Base-by-base conservation (phyloP, 768 basidiomycete species). In the Trametes coccinea region DNA sequence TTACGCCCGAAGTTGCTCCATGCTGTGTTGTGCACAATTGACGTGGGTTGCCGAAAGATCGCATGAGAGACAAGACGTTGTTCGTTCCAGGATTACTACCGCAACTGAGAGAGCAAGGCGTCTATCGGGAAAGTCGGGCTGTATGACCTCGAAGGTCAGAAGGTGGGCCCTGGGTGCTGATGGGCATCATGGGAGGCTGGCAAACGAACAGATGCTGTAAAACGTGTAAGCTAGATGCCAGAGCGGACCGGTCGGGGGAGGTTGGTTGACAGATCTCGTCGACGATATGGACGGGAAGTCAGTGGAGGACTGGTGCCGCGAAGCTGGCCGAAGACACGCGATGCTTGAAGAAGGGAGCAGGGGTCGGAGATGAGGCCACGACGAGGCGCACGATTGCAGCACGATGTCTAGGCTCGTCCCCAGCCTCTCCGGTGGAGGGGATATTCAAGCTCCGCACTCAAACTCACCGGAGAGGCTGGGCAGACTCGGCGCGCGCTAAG, bases 401-500 rank as follows among this genome's bases (percentile, higher is more conserved):
- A 46, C 45, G 45, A 46, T 46, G 53, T 10, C 10, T 49, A 49
- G 47, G 47, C 47, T 49, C 47, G 47, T 49, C 47, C 30, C 45
- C 45, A 46, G 45, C 44, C 45, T 46, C 45, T 46, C 45, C 45
- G 47, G 47, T 31, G 47, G 14, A 27, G 47, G 27, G 47, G 11
- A 9, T n/a, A 49, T 49, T 49, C 30, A 49, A 49, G 22, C 22
- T 49, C 47, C 17, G 47, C 47, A 30, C 47, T 48, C 47, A 9
- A 9, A 27, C 39, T 29, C 22, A 17, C 34, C 53, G 17, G 17
- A 53, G 13, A 29, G 53, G 39, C 40, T 53, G 51, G 51, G 51
- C 51, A 53, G 14, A 53, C 39, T 53, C 13, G 33, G 33, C 33
- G 51, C 51, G 29, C 17, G 29, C 16, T 53, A 41, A 22, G 39